Base-by-base conservation (phyloP, 305 asterid species). In the Vinca major region DNA sequence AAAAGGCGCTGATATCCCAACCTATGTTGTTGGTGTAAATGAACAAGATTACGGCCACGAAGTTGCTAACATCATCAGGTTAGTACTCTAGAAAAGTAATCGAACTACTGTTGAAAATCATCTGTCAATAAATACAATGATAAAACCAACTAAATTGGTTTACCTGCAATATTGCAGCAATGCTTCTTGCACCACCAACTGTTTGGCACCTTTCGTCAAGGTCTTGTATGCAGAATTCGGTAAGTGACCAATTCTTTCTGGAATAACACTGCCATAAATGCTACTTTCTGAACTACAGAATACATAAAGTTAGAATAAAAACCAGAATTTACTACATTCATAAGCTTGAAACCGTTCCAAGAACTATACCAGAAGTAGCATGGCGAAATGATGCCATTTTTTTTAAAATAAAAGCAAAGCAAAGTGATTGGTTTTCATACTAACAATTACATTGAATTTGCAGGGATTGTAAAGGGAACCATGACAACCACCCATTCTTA, bases 401-500 rank as follows among this genome's bases (percentile, higher is more conserved):
- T 20, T 54, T 54, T 6, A 20, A 20, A 20, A 20, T 20, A 55
- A 55, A 55, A 55, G 2, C 7, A 55, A 10, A 11, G 19, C 2
- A 12, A 48, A 13, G 5, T 3, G 5, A 8, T 16, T 43, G 37
- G 8, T 10, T 12, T 6, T 19, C 36, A 26, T 20, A 4, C 45
- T 68, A 26, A 47, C 11, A 33, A 51, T 52, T 55, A 3, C 43
- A 2, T 66, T 60, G n/a, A 41, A 39, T 70, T 72, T 82, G 70
- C 84, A 89, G 98, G 98, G 52, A 92, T 92, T 75, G 97, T 85
- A 62, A 92, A 92, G 85, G 98, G 97, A 68, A 92, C 96, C 62
- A 92, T 92, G 98, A 92, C 97, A 55, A 92, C 95, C 53, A 92
- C 98, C 44, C 98, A 90, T 82, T 92, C 98, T n/a, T 92, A 90